Conservation (phyloP, 805 yeast species). For the Metschnikowia gruessii region DNA sequence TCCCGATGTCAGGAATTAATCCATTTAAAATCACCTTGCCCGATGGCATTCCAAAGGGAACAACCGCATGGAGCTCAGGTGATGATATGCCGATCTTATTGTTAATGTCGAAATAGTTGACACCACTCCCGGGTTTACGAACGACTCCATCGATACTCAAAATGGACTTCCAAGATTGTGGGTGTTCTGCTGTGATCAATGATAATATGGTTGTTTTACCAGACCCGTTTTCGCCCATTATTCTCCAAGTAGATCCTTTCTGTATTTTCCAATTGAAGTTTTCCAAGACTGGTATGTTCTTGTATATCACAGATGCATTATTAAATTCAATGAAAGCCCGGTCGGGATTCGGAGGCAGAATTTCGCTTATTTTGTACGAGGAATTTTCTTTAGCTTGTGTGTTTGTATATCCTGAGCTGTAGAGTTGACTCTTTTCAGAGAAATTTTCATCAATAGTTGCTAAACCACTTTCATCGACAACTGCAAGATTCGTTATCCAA, state of each 20-base stretch:
- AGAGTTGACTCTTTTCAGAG: neutral
- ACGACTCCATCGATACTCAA: constrained; percentile 62
- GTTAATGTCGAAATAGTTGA: constrained; percentile 77
- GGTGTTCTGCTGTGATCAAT: constrained; percentile 89
- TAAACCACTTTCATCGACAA: constrained; percentile 53
- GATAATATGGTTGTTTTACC: constrained; percentile 90
- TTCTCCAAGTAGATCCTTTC: constrained; percentile 81
- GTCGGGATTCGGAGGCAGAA: neutral
- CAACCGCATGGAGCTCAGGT: constrained; percentile 90
- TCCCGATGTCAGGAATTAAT: constrained; percentile 54
- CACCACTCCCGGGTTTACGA: constrained; percentile 67
- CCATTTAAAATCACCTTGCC: constrained; percentile 69
- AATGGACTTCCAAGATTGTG: constrained; percentile 86
- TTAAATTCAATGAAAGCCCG: constrained; percentile 46
- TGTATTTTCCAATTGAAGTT: constrained; percentile 64
- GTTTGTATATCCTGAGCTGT: neutral
- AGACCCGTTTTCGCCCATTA: constrained; percentile 85
- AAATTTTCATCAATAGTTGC: constrained; percentile 44
- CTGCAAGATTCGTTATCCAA: constrained; percentile 75
- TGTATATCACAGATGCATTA: constrained; percentile 63
- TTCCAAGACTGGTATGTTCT: constrained; percentile 55
- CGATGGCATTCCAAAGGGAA: constrained; percentile 56
- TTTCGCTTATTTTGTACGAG: neutral
- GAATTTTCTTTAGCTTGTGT: neutral
- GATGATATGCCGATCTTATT: constrained; percentile 79